Percentiles rank a stretch among this genome's conserved stretches.
Evolutionary conservation across 495 filamentous ascomycete genomes (phyloP).

Genomic region (Astrothelium macrocarpum): DNA sequence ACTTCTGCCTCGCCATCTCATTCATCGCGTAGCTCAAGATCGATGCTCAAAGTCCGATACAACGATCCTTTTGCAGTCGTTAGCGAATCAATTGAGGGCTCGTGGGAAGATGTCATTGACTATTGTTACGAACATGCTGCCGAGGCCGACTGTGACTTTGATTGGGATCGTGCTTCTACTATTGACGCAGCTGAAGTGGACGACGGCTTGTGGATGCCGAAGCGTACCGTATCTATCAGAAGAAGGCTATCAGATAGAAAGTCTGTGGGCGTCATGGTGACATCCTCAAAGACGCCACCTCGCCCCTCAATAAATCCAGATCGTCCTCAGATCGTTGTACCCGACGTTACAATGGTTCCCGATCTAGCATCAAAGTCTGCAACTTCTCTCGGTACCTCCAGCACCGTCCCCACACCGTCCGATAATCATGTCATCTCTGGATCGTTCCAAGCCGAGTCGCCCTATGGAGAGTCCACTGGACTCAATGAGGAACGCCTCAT

Average conservation of each 20-base stretch:
- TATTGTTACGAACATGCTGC: constrained; percentile 87
- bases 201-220: constrained; percentile 1
- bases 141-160: constrained; percentile 83
- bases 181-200: not conserved
- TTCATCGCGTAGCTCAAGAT: constrained; percentile 6
- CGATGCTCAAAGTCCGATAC: constrained; percentile 9
- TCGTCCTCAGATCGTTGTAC: constrained; percentile 1
- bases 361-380: not conserved
- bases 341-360: not conserved
- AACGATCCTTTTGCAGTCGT: not conserved
- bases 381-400: not conserved
- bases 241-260: not conserved
- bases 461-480: not conserved
- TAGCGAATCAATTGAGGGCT: constrained; percentile 43
- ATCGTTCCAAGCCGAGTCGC: not conserved
- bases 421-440: not conserved
- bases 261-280: not conserved
- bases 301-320: not conserved
- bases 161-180: constrained; percentile 51
- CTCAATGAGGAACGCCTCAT: not conserved
- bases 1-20: not conserved
- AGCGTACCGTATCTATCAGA: not conserved
- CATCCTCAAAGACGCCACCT: not conserved
- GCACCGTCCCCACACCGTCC: not conserved
- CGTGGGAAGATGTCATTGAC: constrained; percentile 92